Conservation (phyloP, 208 protist genomes). For the Leishmania martiniquensis region DNA sequence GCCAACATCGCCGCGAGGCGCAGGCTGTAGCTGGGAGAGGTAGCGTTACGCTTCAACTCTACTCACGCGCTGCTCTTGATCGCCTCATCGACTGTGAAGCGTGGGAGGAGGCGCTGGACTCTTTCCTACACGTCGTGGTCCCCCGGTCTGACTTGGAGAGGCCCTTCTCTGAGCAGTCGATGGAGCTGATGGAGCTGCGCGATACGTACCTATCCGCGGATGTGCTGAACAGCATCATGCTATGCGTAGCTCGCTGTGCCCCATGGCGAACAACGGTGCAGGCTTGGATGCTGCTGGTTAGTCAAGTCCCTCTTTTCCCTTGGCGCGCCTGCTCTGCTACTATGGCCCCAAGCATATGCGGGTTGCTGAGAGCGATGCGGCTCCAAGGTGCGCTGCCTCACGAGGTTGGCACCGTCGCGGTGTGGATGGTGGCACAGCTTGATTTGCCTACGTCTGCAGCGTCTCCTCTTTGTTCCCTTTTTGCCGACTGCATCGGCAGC, state of each 20-base stretch:
- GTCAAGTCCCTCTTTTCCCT: conserved; percentile 17
- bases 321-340: conserved; percentile 5
- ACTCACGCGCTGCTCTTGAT: conserved; percentile 14
- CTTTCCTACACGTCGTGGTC: conserved; percentile 8
- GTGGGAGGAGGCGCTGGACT: conserved; percentile 31
- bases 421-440: conserved; percentile 18
- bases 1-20: background rate
- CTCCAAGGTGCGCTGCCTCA: conserved; percentile 28
- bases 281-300: conserved; percentile 28
- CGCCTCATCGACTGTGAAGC: conserved; percentile 27
- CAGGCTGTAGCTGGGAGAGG: background rate
- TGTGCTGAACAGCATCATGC: conserved; percentile 29
- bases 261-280: conserved; percentile 38
- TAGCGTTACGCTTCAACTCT: background rate
- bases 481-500: conserved; percentile 14
- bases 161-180: conserved; percentile 7
- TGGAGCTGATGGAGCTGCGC: conserved; percentile 19
- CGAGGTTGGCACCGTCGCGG: conserved; percentile 26
- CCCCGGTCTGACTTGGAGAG: background rate
- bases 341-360: conserved; percentile 3
- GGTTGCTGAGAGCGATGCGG: conserved; percentile 30
- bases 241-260: conserved; percentile 16
- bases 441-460: conserved; percentile 11
- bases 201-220: conserved; percentile 16
- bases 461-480: conserved; percentile 1